These are phyloP conservation scores for Dimargaris xerosporica DNA, from an alignment of 192 early-diverging fungal genomes.

Conservation along the genomic window DNA sequence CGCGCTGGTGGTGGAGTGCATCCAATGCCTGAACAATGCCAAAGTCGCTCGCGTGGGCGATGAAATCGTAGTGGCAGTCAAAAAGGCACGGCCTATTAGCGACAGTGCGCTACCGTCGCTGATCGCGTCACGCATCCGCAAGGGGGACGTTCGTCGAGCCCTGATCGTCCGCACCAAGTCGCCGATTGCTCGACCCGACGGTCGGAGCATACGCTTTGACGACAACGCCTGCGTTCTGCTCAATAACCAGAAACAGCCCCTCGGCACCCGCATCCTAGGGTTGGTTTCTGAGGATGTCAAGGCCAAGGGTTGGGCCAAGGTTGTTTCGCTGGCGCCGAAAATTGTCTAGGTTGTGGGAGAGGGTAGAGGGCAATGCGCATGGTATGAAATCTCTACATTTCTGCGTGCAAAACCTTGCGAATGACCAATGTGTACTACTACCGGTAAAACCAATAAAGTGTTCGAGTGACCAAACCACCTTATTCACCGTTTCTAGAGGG, in stretches of 20 bases:
- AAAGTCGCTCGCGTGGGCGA: conserved; percentile 61
- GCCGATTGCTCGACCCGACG: conserved; percentile 78
- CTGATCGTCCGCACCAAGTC: conserved; percentile 82
- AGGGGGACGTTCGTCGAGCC: conserved; percentile 85
- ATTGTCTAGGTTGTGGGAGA: conserved; percentile 40
- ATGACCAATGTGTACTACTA: too few relatives aligned
- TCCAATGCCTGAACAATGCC: conserved; percentile 75
- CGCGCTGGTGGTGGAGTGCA: conserved; percentile 84
- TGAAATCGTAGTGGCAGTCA: conserved; percentile 91
- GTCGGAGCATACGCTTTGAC: conserved; percentile 83
- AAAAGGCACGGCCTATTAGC: conserved; percentile 71
- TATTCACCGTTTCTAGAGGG: too few relatives aligned
- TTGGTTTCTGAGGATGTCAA: conserved; percentile 77
- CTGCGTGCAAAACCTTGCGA: too few relatives aligned
- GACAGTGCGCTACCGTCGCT: conserved; percentile 35
- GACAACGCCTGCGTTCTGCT: conserved; percentile 94
- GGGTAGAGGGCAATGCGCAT: too few relatives aligned
- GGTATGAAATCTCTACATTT: too few relatives aligned
- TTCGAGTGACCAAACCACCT: too few relatives aligned
- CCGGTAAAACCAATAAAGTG: too few relatives aligned
- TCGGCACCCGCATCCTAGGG: conserved; percentile 87
- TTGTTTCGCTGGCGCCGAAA: conserved; percentile 81
- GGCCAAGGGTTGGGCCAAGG: conserved; percentile 92
- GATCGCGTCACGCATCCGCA: conserved; percentile 58
- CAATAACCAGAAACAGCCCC: conserved; percentile 83